Percentiles rank a stretch among this genome's conserved stretches.
Evolutionary conservation across 2,329 filamentous ascomycete species (phyloP).

Genomic region (Colletotrichum horii): DNA sequence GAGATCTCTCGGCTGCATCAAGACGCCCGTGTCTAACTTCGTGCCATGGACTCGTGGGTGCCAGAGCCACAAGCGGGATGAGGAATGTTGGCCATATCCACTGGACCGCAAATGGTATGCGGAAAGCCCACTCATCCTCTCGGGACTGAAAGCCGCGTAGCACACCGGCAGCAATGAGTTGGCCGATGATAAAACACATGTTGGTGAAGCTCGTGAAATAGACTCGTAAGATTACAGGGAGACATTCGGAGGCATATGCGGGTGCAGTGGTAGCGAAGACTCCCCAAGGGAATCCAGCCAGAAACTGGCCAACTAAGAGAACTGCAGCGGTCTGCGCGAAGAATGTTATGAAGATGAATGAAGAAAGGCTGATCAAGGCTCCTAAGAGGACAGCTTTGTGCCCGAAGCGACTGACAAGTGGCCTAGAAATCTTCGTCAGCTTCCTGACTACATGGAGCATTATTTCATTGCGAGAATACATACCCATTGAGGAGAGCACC

Average conservation of each 20-base stretch:
- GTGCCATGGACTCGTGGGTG: conserved; percentile 48
- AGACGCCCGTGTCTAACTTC: conserved; percentile 34
- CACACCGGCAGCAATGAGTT: conserved; percentile 43
- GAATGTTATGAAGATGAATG: not conserved
- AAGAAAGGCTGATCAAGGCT: not conserved
- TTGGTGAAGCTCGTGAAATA: conserved; percentile 49
- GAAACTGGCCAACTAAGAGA: conserved; percentile 38
- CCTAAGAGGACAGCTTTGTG: not conserved
- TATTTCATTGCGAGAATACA: not conserved
- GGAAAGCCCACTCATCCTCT: conserved; percentile 47
- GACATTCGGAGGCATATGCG: conserved; percentile 51
- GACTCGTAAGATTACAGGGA: conserved; percentile 42
- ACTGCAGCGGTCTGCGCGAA: conserved; percentile 30
- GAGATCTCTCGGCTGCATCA: conserved; percentile 32
- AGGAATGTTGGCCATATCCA: conserved; percentile 53
- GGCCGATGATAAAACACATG: conserved; percentile 47
- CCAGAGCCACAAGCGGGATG: conserved; percentile 42
- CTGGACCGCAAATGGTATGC: conserved; percentile 52
- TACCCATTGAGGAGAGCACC: conserved; percentile 48
- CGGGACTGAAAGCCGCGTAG: conserved; percentile 38
- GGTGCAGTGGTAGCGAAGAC: conserved; percentile 49
- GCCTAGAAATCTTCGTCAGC: not conserved
- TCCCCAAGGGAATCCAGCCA: conserved; percentile 42
- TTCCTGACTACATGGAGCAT: not conserved
- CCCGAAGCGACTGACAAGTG: not conserved